These are phyloP conservation scores for Tricholoma flavovirens DNA, from an alignment of 768 basidiomycete species.

Conservation along the genomic window DNA sequence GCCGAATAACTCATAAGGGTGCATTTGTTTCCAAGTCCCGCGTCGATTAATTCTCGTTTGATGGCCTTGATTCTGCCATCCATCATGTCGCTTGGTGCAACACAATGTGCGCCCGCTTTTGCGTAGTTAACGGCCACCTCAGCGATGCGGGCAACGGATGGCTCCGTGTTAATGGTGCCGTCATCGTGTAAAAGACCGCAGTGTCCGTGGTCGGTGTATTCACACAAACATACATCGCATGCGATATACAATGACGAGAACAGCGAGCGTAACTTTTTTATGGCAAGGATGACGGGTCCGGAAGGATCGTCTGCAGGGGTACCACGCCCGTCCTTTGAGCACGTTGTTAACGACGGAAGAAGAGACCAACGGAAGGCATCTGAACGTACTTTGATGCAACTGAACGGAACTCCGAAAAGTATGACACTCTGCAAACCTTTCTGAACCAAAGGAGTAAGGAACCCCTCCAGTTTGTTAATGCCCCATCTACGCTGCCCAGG, in stretches of 20 bases:
- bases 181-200: constrained; percentile 78
- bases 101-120: constrained; percentile 92
- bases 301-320: constrained; percentile 84
- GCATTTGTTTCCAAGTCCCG: constrained; percentile 81
- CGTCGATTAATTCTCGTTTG: constrained; percentile 79
- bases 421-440: constrained; percentile 92
- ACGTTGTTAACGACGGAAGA: not conserved
- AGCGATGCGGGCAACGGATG: constrained; percentile 84
- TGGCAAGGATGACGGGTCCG: constrained; percentile 94
- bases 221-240: constrained; percentile 97
- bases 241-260: constrained; percentile 89
- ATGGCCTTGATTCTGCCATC: constrained; percentile 90
- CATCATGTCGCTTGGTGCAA: constrained; percentile 99
- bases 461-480: constrained; percentile 82
- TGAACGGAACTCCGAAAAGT: constrained; percentile 87
- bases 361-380: too few relatives aligned
- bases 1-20: constrained; percentile 96
- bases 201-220: constrained; percentile 98
- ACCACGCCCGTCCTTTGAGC: constrained; percentile 68
- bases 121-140: constrained; percentile 92
- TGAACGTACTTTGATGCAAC: constrained; percentile 61
- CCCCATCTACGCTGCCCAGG: constrained; percentile 95
- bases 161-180: constrained; percentile 69
- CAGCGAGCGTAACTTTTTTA: constrained; percentile 65
- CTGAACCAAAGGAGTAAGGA: constrained; percentile 79